Conservation (phyloP, 176 grass and related monocot genomes). For the barley (Hordeum vulgare) region MorexV3_pseudomolecules_assembly NC_058524.1:443117876-443118375, state of each 20-base stretch:
- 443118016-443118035: slow-evolving; percentile 44
- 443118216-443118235: slow-evolving; percentile 22
- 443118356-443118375: slow-evolving; percentile 22
- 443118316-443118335: slow-evolving; percentile 2
- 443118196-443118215: slow-evolving; percentile 1
- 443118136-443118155: neutral
- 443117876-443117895: slow-evolving; percentile 73
- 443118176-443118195: neutral
- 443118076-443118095: slow-evolving; percentile 61
- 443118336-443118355: slow-evolving; percentile 23
- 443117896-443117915: slow-evolving; percentile 62
- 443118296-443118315: neutral
- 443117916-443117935: slow-evolving; percentile 73
- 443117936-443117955: slow-evolving; percentile 62
- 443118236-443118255: neutral
- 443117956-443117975: slow-evolving; percentile 45
- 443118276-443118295: neutral
- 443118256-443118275: neutral
- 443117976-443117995: slow-evolving; percentile 17
- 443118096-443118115: slow-evolving; percentile 74
- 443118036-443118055: slow-evolving; percentile 45
- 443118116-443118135: slow-evolving; percentile 77
- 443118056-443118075: slow-evolving; percentile 71
- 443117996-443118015: slow-evolving; percentile 24
- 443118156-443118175: neutral